phyloP scores from a whole-genome alignment of 1,284 basidiomycete species.

The Entoloma clypeatum region DNA sequence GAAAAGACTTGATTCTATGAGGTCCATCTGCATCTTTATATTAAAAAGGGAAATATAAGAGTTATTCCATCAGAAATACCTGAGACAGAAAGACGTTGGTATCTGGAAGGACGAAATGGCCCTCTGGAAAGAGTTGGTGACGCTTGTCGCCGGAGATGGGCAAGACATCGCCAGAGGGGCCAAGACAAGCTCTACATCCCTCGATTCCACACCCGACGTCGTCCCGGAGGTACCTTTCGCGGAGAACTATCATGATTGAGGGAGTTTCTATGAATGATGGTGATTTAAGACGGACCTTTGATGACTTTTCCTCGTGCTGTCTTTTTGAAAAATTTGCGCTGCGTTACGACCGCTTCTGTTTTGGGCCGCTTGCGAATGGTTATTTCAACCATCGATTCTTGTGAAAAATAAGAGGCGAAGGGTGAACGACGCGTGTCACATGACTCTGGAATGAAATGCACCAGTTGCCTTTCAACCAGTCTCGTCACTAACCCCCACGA shows the following conservation, averaged over 20 bases:
- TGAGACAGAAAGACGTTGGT: conserved; percentile 96
- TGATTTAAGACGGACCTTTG: conserved; percentile 54
- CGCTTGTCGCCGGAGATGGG: conserved; percentile 48
- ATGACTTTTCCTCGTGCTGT: conserved; percentile 92
- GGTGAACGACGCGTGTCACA: too few relatives aligned
- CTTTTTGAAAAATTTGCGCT: conserved; percentile 92
- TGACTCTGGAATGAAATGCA: too few relatives aligned
- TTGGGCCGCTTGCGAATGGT: conserved; percentile 75
- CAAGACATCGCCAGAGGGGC: conserved; percentile 36
- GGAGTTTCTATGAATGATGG: conserved; percentile 1
- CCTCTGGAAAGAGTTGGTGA: conserved; percentile 53
- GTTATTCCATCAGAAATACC: conserved; percentile 36
- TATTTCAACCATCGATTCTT: conserved; percentile 51
- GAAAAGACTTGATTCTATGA: conserved; percentile 77
- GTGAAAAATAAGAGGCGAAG: too few relatives aligned
- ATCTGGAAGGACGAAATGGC: conserved; percentile 89
- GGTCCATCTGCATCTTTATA: conserved; percentile 71
- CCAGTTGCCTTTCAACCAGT: too few relatives aligned
- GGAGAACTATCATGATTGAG: conserved; percentile 54
- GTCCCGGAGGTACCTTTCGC: conserved; percentile 91
- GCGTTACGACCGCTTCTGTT: conserved; percentile 72
- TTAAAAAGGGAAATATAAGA: conserved; percentile 2
- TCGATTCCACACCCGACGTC: conserved; percentile 91
- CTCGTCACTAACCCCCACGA: too few relatives aligned
- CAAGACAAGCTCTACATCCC: conserved; percentile 62